Base-by-base conservation (phyloP, 1,284 basidiomycete genomes). In the Ceraceosorus guamensis region DNA sequence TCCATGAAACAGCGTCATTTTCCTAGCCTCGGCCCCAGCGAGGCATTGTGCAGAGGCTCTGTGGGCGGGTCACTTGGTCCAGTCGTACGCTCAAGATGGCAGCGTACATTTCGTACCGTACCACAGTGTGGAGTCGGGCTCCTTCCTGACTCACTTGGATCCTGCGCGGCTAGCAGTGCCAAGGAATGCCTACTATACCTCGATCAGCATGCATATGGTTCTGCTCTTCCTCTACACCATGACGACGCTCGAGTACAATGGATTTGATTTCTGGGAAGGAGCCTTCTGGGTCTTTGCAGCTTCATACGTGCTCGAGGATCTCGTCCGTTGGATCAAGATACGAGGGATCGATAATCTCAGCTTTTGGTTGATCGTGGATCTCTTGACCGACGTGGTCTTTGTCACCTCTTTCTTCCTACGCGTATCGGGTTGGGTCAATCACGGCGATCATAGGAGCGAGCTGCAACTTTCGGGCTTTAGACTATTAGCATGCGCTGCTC, bases 281-380 rank as follows among this genome's bases (percentile, higher is more conserved):
- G 57, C 65, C 30, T 52, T 71, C 3, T 71, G 67, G 63, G 50
- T 65, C 48, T 62, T 65, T 61, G 66, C 64, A 10, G 66, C 67
- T 1, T 67, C 67, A 47, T 71, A 70, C 43, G 30, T 71, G 14
- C 47, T 63, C 45, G 69, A 71, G 35, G 69, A 71, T 49, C 57
- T 65, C 6, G 48, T 56, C 37, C 61, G 66, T 39, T 68, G 64
- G 64, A 33, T 66, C 59, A 71, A 71, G 59, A 68, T 71, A 52
- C 33, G 66, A 8, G 67, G 69, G 7, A 41, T 71, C 1, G 69
- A 65, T 33, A 56, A 51, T 18, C 57, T 69, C 52, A 61, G 60
- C 33, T 66, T 71, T 55, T 71, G 69, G 69, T 59, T 67, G 11
- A 52, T 70, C 14, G 52, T 71, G 35, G 70, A 71, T 45, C 43